These are phyloP conservation scores for Agapanthus africanus DNA, from an alignment of 106 monocot genomes.

Conservation along the genomic window DNA sequence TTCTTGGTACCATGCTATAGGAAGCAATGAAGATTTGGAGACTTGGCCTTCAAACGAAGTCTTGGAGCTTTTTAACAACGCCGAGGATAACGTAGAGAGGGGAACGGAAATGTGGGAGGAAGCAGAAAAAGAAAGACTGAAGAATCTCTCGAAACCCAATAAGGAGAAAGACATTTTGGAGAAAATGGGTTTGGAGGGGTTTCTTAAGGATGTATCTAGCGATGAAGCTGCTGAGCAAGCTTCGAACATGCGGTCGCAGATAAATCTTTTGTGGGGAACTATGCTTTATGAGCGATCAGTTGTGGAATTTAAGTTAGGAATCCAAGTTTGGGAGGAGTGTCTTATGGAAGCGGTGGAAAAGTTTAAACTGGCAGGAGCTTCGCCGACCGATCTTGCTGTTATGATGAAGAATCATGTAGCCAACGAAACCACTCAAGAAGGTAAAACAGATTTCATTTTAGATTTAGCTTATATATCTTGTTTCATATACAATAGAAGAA, in stretches of 20 bases:
- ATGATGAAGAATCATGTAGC: constrained; percentile 83
- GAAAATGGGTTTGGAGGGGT: constrained; percentile 9
- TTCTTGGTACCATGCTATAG: constrained; percentile 59
- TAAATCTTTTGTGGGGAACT: constrained; percentile 70
- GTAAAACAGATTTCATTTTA: constrained; percentile 27
- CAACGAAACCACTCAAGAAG: constrained; percentile 64
- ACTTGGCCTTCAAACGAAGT: constrained; percentile 37
- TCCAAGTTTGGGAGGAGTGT: constrained; percentile 66
- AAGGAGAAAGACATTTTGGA: constrained; percentile 50
- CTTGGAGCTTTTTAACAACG: constrained; percentile 52
- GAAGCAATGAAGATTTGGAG: constrained; percentile 41
- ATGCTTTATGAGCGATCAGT: constrained; percentile 80
- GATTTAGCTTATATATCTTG: neutral
- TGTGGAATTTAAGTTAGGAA: constrained; percentile 60
- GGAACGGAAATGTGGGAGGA: constrained; percentile 75
- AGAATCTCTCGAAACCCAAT: constrained; percentile 36
- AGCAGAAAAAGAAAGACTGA: constrained; percentile 43
- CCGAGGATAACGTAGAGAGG: constrained; percentile 76
- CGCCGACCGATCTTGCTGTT: constrained; percentile 61
- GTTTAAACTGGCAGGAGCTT: constrained; percentile 65
- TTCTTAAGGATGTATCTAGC: constrained; percentile 11
- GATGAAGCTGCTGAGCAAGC: constrained; percentile 67
- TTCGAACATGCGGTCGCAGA: constrained; percentile 57
- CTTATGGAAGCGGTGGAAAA: constrained; percentile 61
- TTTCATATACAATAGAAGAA: neutral